These are phyloP conservation scores for Trichoderma polysporum DNA, from an alignment of 2,329 filamentous ascomycete genomes.

Conservation along the genomic window DNA sequence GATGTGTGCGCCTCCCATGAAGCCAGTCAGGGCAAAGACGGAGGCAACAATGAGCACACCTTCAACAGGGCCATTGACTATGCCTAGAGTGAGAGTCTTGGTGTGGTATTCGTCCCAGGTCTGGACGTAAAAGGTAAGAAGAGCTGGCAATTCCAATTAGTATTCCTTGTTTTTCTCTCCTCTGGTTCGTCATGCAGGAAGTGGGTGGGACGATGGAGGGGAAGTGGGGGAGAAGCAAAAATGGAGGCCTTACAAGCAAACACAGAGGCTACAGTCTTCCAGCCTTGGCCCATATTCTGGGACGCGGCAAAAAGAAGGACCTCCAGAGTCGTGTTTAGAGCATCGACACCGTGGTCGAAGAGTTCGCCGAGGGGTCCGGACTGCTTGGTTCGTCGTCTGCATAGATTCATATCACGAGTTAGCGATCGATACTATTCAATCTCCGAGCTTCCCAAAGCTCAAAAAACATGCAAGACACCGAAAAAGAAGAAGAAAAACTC, in stretches of 20 bases:
- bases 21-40: conserved; percentile 81
- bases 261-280: conserved; percentile 79
- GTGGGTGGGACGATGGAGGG: conserved; percentile 4
- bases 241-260: conserved; percentile 66
- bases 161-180: not conserved
- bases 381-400: conserved; percentile 79
- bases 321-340: conserved; percentile 92
- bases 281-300: conserved; percentile 90
- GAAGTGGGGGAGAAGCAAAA: not conserved
- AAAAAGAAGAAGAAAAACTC: conserved; percentile 40
- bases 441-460: not conserved
- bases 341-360: conserved; percentile 97
- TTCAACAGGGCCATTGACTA: conserved; percentile 93
- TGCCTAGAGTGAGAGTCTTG: conserved; percentile 86
- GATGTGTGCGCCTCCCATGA: conserved; percentile 84
- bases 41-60: conserved; percentile 80
- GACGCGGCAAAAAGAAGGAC: conserved; percentile 87
- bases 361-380: conserved; percentile 93
- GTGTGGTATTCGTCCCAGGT: conserved; percentile 99
- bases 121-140: conserved; percentile 96
- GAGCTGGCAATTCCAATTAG: conserved; percentile 48
- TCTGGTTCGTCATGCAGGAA: not conserved
- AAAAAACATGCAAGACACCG: not conserved
- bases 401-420: not conserved
- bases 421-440: not conserved